Base-by-base conservation (phyloP, 805 yeast species). In the Tetrapisispora phaffii region DNA sequence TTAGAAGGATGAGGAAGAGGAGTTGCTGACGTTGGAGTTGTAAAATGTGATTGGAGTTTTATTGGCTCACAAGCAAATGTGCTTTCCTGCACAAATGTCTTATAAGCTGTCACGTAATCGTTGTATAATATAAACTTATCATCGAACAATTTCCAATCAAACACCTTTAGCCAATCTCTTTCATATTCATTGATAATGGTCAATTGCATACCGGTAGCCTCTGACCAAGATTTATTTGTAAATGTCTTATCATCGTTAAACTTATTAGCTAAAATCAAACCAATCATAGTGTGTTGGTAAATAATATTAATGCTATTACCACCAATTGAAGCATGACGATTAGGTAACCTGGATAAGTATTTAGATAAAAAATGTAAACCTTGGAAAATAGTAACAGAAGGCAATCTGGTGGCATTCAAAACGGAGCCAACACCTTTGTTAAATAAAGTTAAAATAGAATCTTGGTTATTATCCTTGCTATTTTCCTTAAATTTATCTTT, bases 201-300 rank as follows among this genome's bases (percentile, higher is more conserved):
- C 40, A 85, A 71, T 7, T 76, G 65, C 50, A 90, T 73, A 17
- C 94, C 94, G 5, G 96, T 85, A n/a, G 97, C 97, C 50, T 87
- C 88, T 35, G 87, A 77, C 98, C 98, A 90, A 7, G 96, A 86
- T 58, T 80, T 81, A 68, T 90, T 90, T 49, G 95, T 87, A 61
- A 90, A 90, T 24, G 97, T 90, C 67, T 90, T 88, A 68, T 90
- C 98, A 66, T 90, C 97, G 61, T 89, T 87, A 63, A 87, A 86
- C 68, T 90, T 90, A 70, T 90, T 90, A 39, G 96, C 95, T 49
- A 90, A 70, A 32, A 90, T 77, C 37, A 90, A 72, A 2, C 94
- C 74, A 19, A 83, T 72, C 36, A 82, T 79, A 35, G 87, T 60
- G 69, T 74, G 59, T 68, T 72, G 68, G 74, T 85, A 58, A 47